Evolutionary conservation across 2,329 filamentous ascomycete genomes (phyloP), one percentile per base, ranked within the genome.

Genomic region (Chaetomium sp.): DNA sequence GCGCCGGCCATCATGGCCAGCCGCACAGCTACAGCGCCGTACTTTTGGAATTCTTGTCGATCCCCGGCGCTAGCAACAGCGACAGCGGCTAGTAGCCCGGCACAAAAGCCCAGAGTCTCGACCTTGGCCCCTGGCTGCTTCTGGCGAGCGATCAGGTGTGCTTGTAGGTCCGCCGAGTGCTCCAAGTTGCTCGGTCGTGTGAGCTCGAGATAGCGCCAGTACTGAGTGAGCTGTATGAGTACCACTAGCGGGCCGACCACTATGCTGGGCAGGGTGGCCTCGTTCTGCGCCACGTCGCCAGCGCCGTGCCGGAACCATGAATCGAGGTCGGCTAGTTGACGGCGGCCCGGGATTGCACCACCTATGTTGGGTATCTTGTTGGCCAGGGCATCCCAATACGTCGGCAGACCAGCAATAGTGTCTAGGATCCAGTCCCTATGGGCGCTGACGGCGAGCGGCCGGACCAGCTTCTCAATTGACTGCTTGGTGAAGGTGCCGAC

Each of bases 1-100:
- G 71, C 74, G 0, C 77, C 79, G 27, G 78, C 72, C 1, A 78
- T 67, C 72, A 78, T 72, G 0, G 72, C 78, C 2, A 82, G 63
- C 0, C 78, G 73, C 2, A 81, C 55, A 0, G 79, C 79, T 0
- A 70, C 72, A 2, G 77, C 73, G 0, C 75, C 78, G 65, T 79
- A 74, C 8, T 69, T 63, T 31, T 73, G 56, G n/a, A 81, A 69
- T 1, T 79, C 71, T 0, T 62, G 45, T 1, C 57, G 53, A 31
- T 69, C 74, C 1, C 50, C 9, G 19, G 75, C 69, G 64, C 73
- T 70, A 0, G 78, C 71, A 0, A 79, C 75, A 0, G 77, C 76
- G 13, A 76, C 62, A 7, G 80, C 76, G 49, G 68, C 74, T n/a
- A 82, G 57, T 1, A 80, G 60, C 0, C 79, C 79, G 1, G 74